phyloP scores from a whole-genome alignment of 768 basidiomycete species.

The Daedalea quercina region DNA sequence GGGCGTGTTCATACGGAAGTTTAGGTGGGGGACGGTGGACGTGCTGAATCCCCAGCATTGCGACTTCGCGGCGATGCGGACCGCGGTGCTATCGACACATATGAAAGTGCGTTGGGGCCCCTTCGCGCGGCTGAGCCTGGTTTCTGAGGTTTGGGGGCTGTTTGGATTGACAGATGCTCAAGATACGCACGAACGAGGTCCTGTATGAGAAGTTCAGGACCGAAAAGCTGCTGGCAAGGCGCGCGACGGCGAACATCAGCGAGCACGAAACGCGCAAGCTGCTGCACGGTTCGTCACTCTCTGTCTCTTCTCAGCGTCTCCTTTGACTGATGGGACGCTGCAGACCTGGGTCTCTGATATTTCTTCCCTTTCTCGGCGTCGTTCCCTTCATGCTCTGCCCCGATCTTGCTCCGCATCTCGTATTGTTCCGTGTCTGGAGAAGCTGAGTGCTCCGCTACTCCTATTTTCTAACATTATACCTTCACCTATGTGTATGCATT shows the following conservation, averaged over 20 bases:
- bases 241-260: constrained; percentile 73
- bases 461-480: not conserved
- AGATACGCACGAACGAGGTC: constrained; percentile 79
- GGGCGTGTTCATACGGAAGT: constrained; percentile 72
- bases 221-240: constrained; percentile 81
- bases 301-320: not conserved
- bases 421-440: not conserved
- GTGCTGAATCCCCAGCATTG: constrained; percentile 83
- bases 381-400: not conserved
- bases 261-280: constrained; percentile 68
- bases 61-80: constrained; percentile 81
- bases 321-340: not conserved
- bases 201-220: constrained; percentile 92
- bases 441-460: not conserved
- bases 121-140: not conserved
- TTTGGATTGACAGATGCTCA: constrained; percentile 51
- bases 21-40: constrained; percentile 85
- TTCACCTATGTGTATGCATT: not conserved
- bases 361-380: not conserved
- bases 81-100: constrained; percentile 78
- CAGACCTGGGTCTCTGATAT: constrained; percentile 15
- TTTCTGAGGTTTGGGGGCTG: not conserved
- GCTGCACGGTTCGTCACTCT: constrained; percentile 50
- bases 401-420: not conserved
- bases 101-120: constrained; percentile 50